A percentile compares a stretch with the other conserved stretches of the same genome.
These are phyloP conservation scores for Tephrocybe rancida DNA, from an alignment of 768 basidiomycete species.

Conservation along the genomic window DNA sequence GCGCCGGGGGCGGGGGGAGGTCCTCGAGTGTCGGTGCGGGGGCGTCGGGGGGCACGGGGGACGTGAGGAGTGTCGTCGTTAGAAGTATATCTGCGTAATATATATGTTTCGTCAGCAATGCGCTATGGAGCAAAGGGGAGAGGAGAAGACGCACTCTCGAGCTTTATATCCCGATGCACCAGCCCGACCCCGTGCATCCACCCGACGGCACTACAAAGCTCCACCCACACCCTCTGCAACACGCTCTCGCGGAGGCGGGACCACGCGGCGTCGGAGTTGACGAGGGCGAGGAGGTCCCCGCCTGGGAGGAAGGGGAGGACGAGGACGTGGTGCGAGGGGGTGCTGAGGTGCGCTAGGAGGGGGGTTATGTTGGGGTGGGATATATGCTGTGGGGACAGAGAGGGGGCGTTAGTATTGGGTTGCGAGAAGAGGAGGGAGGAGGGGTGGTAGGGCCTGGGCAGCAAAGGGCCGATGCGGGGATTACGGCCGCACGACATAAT, in stretches of 20 bases:
- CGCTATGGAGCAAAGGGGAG: neutral
- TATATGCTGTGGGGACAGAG: conserved; percentile 53
- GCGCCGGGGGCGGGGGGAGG: conserved; percentile 42
- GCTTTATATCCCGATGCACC: conserved; percentile 91
- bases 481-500: too few relatives aligned
- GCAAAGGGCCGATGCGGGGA: too few relatives aligned
- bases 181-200: conserved; percentile 89
- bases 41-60: conserved; percentile 23
- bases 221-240: conserved; percentile 71
- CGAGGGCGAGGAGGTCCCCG: conserved; percentile 80
- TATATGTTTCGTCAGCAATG: neutral
- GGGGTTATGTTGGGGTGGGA: conserved; percentile 81
- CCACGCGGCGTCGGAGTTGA: conserved; percentile 59
- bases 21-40: conserved; percentile 30
- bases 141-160: conserved; percentile 58
- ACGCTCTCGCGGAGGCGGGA: conserved; percentile 42
- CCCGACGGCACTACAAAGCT: conserved; percentile 75
- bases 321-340: conserved; percentile 72
- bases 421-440: neutral
- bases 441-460: neutral
- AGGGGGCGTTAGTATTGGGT: neutral
- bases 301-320: conserved; percentile 77
- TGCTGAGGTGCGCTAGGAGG: conserved; percentile 71
- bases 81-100: conserved; percentile 77
- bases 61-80: conserved; percentile 41